Evolutionary conservation across 164 flowering plant genomes (phyloP), one percentile per base, ranked within the genome.

Genomic region (Berberis thunbergii): DNA sequence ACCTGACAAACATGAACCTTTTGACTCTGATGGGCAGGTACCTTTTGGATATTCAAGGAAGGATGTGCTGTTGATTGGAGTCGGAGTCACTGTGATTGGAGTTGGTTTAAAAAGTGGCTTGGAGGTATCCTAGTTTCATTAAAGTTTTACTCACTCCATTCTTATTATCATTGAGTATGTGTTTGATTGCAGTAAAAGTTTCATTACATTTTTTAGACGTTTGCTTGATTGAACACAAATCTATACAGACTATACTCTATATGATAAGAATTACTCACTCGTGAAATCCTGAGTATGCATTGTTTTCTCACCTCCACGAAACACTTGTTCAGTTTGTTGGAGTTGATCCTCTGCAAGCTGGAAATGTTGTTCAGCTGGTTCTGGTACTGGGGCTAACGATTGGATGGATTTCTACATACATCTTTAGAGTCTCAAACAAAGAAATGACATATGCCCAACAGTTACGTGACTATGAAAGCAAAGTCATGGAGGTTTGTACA

Each of bases 401-500:
- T 68, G 98, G 98, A 59, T 92, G 98, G 98, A 88, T 92, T 60
- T 85, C 87, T 1, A 87, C 93, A 9, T 92, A 92, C 65, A 84
- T 92, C 39, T 92, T 92, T 68, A 79, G 98, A 73, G 98, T 92
- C 55, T 83, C 89, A 64, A 92, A 86, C 78, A 92, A 92, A 77
- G 98, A 92, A 63, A 92, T 92, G 96, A 89, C 96, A 4, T 92
- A 92, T 65, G 98, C 91, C 42, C 86, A 87, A 68, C 98, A 92
- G 70, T 64, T 92, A 65, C 91, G 93, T 49, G 96, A 89, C 75
- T 92, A 92, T 57, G 98, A 89, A 74, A 68, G 60, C 73, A 86
- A 92, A 83, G 98, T 91, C 76, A 86, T 91, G 93, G 64, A 91
- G 97, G 97, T 91, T 26, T 53, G n/a, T 26, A 52, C 13, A 52